Evolutionary conservation across 1,139 yeast genomes (phyloP), one percentile per base, ranked within the genome.

Genomic region (Fermentozyma sake): DNA sequence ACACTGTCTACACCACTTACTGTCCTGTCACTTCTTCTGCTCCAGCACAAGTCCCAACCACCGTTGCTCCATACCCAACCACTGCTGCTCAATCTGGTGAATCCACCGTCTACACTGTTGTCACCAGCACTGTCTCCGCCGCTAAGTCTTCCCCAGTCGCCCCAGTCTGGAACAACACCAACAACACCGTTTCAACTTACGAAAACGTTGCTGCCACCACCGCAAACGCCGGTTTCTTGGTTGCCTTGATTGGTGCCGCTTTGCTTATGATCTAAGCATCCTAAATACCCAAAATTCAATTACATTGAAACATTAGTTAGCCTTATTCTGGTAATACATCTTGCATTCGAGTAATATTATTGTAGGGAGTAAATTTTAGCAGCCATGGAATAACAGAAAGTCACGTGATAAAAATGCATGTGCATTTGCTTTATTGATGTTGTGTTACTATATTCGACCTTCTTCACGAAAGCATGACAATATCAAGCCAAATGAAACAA

Each of bases 1-100:
- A 31, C 23, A 48, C 51, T 22, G 25, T 38, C 23, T 38, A 38
- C 41, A 44, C 50, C 34, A 46, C 51, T 22, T 46, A 38, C 43
- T 46, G 51, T 27, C 52, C 52, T 29, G 30, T 16, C 6, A 22
- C 32, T 16, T 16, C 35, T 5, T 11, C 12, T 18, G 20, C 20
- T 18, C 20, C 20, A 18, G 10, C 36, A 7, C 12, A 27, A 18
- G 16, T 22, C 7, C 27, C 35, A 17, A 20, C 33, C 10, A 27
- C 24, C 14, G 18, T 35, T 27, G 28, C 34, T 16, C 30, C 33
- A 23, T 22, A 25, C 12, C 10, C 41, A 9, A 29, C 22, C 16
- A 33, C 27, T 14, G 17, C 30, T 28, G 24, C 30, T 20, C 18
- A 26, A 22, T 22, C 31, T 14, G 27, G 16, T 7, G 19, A 31